A percentile compares a stretch with the other conserved stretches of the same genome.
phyloP scores from a whole-genome alignment of 371 early-diverging fungal genomes.

The Rhizopus stolonifer region DNA sequence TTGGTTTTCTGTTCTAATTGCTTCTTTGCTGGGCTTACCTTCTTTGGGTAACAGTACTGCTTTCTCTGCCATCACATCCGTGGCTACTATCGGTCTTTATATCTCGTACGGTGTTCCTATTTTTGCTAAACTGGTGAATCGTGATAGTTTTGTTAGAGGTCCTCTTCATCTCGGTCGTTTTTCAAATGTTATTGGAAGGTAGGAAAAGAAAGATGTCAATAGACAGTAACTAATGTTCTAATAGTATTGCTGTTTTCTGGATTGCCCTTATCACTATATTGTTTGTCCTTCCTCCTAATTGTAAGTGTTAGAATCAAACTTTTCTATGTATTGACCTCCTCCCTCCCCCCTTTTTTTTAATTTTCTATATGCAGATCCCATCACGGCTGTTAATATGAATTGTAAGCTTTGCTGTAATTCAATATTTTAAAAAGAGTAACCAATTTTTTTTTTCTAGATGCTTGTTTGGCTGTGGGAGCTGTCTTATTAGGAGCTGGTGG shows the following conservation, averaged over 20 bases:
- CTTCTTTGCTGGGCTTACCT: slow-evolving; percentile 48
- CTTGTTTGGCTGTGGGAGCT: slow-evolving; percentile 40
- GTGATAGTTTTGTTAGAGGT: slow-evolving; percentile 29
- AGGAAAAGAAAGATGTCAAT: slow-evolving; percentile 1
- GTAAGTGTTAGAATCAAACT: no score
- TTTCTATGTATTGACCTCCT: no score
- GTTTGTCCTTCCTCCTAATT: slow-evolving; percentile 52
- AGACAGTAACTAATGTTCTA: background rate
- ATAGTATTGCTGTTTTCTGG: slow-evolving; percentile 43
- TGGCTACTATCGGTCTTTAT: slow-evolving; percentile 67
- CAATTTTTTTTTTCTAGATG: slow-evolving; percentile 24
- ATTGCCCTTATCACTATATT: slow-evolving; percentile 52
- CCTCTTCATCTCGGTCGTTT: slow-evolving; percentile 48
- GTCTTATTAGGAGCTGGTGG: slow-evolving; percentile 42
- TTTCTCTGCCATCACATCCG: slow-evolving; percentile 62
- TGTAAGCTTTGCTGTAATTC: slow-evolving; percentile 20
- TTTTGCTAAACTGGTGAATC: slow-evolving; percentile 20
- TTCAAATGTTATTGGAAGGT: slow-evolving; percentile 38
- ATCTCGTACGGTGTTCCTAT: slow-evolving; percentile 61
- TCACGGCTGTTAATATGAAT: slow-evolving; percentile 55
- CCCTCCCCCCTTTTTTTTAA: no score
- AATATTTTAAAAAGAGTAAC: background rate
- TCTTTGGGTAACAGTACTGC: slow-evolving; percentile 43
- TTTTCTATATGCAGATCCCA: slow-evolving; percentile 32
- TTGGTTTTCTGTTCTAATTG: slow-evolving; percentile 49